These are phyloP conservation scores for Withania somnifera DNA, from an alignment of 305 asterid species.

Conservation along the genomic window DNA sequence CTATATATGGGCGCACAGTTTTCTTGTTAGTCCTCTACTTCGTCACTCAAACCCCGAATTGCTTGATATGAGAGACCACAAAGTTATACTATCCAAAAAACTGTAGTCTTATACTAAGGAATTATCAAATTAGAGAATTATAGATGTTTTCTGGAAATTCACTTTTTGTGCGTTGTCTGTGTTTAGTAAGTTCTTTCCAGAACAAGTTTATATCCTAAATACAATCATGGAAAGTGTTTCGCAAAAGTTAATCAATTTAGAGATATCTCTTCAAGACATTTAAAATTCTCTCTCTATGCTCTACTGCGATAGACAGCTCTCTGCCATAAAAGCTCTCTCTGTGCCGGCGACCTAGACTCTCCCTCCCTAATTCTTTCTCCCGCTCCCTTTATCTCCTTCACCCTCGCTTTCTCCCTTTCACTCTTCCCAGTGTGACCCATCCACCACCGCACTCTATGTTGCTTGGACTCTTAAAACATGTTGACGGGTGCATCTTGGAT, in stretches of 20 bases:
- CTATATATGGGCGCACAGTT: neutral
- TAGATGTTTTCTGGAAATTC: neutral
- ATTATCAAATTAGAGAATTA: neutral
- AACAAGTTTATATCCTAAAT: neutral
- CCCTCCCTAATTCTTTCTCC: no score
- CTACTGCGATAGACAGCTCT: no score
- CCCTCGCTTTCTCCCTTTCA: no score
- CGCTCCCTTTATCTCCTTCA: no score
- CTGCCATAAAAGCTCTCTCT: no score
- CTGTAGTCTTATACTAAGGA: neutral
- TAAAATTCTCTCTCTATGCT: no score
- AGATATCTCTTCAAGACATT: neutral
- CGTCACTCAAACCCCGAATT: neutral
- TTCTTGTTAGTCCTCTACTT: neutral
- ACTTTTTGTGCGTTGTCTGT: neutral
- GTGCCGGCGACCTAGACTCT: no score
- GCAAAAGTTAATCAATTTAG: neutral
- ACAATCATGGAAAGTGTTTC: neutral
- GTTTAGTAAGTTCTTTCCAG: neutral
- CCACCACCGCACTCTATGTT: no score
- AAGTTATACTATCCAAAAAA: neutral
- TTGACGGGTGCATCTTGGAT: no score
- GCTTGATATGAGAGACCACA: neutral
- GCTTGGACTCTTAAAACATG: no score
- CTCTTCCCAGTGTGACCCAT: no score